Base-by-base conservation (phyloP, 2,329 filamentous ascomycete species). In the Neodidymelliopsis sp. region DNA sequence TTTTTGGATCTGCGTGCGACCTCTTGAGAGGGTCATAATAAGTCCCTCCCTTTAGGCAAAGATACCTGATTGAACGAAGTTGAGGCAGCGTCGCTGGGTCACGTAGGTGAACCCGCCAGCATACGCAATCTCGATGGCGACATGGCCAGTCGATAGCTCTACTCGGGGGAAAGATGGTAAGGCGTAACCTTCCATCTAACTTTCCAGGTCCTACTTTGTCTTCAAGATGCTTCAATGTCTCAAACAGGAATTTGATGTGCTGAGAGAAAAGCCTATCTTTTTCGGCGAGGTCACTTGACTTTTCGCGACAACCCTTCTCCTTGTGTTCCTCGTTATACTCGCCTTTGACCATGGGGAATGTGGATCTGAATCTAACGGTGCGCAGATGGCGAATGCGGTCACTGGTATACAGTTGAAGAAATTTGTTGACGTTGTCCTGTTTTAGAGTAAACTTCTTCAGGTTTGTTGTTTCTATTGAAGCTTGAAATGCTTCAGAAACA, bases 101-200 rank as follows among this genome's bases (percentile, higher is more conserved):
- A 5, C 49, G 39, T 12, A 61, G 41, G 29, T 57, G 54, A 12
- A 52, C 31, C 6, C 58, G 51, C 58, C 51, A 60, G 20, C 46
- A 39, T 3, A 20, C 24, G 18, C 22, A 20, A 6, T 24, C 18
- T 15, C 11, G 19, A 20, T 45, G 39, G 16, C 41, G n/a, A 12
- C 43, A 41, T 25, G 45, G 42, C 19, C 11, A 40, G 6, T 23
- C 18, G 11, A 42, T 23, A 6, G n/a, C 3, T 18, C 39, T n/a
- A 3, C 29, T 42, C 11, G 29, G 39, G 3, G 29, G 24, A 27
- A 33, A 42, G n/a, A 42, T 12, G 24, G 20, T 25, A n/a, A n/a
- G n/a, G n/a, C n/a, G n/a, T 11, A 34, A 19, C 15, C 34, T 28
- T 19, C 33, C 19, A 15, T 15, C 27, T 11, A 20, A 6, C n/a